phyloP scores from a whole-genome alignment of 2,329 filamentous ascomycete genomes.

The Xylariales sp. region DNA sequence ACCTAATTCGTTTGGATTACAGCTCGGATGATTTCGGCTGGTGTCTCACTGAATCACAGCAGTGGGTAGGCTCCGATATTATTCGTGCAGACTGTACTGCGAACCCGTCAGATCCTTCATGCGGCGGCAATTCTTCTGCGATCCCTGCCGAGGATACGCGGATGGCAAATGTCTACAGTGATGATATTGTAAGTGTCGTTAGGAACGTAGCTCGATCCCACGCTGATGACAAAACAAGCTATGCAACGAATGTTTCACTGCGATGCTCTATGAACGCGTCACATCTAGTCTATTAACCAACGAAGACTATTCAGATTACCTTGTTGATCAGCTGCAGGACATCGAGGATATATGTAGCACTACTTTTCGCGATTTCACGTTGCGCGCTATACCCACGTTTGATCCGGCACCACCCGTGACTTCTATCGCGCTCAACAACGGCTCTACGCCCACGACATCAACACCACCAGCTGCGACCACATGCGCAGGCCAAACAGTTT shows the following conservation, averaged over 20 bases:
- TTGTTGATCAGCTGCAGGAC: slow-evolving; percentile 4
- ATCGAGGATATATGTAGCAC: slow-evolving; percentile 4
- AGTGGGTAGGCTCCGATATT: slow-evolving; percentile 7
- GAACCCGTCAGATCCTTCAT: slow-evolving; percentile 2
- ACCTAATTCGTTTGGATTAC: neutral
- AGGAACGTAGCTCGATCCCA: neutral
- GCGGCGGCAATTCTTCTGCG: neutral
- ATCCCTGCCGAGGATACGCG: neutral
- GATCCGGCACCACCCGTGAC: slow-evolving; percentile 1
- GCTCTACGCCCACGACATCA: neutral
- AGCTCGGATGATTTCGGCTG: slow-evolving; percentile 1
- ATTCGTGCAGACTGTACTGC: slow-evolving; percentile 1
- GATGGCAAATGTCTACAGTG: slow-evolving; percentile 2
- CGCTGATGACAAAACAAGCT: neutral
- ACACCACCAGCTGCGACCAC: neutral
- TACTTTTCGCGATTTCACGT: neutral
- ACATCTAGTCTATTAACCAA: slow-evolving; percentile 1
- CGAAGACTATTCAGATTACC: slow-evolving; percentile 7
- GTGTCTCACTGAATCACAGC: slow-evolving; percentile 5
- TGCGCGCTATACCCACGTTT: neutral
- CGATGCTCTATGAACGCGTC: slow-evolving; percentile 3
- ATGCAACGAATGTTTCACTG: slow-evolving; percentile 5
- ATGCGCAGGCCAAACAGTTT: slow-evolving; percentile 1
- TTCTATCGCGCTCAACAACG: neutral
- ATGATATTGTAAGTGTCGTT: slow-evolving; percentile 2